Percentiles rank a stretch among this genome's conserved stretches.
Conservation (phyloP, 2,329 filamentous ascomycete species). For the Rugonectria rugulosa region DNA sequence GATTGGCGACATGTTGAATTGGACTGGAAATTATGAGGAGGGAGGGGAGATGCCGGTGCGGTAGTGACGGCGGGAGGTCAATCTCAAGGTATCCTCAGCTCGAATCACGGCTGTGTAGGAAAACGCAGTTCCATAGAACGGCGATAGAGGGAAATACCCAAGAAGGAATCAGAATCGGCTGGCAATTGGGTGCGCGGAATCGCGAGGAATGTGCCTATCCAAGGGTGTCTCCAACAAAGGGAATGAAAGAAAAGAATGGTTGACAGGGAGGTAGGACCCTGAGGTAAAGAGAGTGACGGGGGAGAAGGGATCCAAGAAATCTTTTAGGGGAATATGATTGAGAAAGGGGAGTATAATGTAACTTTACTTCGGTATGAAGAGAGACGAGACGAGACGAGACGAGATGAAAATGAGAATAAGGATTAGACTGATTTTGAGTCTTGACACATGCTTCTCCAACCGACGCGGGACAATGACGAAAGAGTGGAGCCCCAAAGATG, state of each 20-base stretch:
- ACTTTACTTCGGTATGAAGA: no score
- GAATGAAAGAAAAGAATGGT: no score
- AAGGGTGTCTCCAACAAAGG: no score
- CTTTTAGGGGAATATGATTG: no score
- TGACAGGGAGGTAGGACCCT: no score
- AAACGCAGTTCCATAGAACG: no score
- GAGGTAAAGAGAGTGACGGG: not conserved
- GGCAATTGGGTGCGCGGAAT: no score
- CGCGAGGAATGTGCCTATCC: no score
- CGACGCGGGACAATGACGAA: constrained; percentile 10
- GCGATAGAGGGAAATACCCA: no score
- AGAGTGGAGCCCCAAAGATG: not conserved
- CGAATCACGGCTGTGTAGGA: no score
- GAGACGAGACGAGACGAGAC: not conserved
- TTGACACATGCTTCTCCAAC: constrained; percentile 7
- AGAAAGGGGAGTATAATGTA: not conserved
- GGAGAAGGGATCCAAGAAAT: not conserved
- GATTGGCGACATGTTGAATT: constrained; percentile 26
- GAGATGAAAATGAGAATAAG: not conserved
- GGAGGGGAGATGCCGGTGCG: not conserved
- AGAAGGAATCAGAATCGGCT: no score
- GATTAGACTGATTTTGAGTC: no score
- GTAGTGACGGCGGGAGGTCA: not conserved
- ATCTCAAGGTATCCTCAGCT: not conserved
- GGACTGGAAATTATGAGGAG: not conserved